A percentile compares a stretch with the other conserved stretches of the same genome.
These are phyloP conservation scores for Teratosphaeria gauchensis DNA, from an alignment of 2,329 filamentous ascomycete species.

Conservation along the genomic window DNA sequence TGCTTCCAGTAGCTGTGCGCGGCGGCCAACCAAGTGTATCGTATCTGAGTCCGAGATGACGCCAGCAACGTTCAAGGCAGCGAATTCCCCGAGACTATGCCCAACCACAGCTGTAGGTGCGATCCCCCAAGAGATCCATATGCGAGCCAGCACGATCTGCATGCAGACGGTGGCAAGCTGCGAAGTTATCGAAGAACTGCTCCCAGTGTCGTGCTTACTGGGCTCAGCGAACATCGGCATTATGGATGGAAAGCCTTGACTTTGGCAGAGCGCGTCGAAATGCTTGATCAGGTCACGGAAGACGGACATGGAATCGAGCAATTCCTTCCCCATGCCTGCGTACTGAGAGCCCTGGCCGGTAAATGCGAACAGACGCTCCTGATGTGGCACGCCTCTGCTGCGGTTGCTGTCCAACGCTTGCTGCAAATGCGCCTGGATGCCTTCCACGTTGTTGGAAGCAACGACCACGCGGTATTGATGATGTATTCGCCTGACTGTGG, in stretches of 20 bases:
- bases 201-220: conserved; percentile 4
- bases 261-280: conserved; percentile 21
- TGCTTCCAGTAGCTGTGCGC: conserved; percentile 24
- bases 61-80: conserved; percentile 27
- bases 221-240: conserved; percentile 20
- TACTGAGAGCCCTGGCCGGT: conserved; percentile 30
- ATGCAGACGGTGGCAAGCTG: conserved; percentile 33
- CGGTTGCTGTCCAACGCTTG: conserved; percentile 8
- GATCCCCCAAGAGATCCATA: conserved; percentile 21
- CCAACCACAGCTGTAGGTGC: conserved; percentile 20
- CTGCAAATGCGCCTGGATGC: conserved; percentile 22
- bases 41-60: conserved; percentile 26
- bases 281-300: conserved; percentile 25
- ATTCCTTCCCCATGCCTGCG: conserved; percentile 17
- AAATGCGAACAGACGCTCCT: conserved; percentile 25
- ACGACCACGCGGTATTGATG: conserved; percentile 30
- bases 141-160: conserved; percentile 32
- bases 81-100: conserved; percentile 32
- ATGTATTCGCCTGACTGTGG: conserved; percentile 48
- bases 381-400: not conserved
- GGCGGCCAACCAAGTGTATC: conserved; percentile 27
- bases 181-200: conserved; percentile 9
- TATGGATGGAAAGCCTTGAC: conserved; percentile 26
- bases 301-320: conserved; percentile 19
- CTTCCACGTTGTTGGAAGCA: conserved; percentile 20